Evolutionary conservation across 2,329 filamentous ascomycete species (phyloP).

Genomic region (Tolypocladium ovalisporum): DNA sequence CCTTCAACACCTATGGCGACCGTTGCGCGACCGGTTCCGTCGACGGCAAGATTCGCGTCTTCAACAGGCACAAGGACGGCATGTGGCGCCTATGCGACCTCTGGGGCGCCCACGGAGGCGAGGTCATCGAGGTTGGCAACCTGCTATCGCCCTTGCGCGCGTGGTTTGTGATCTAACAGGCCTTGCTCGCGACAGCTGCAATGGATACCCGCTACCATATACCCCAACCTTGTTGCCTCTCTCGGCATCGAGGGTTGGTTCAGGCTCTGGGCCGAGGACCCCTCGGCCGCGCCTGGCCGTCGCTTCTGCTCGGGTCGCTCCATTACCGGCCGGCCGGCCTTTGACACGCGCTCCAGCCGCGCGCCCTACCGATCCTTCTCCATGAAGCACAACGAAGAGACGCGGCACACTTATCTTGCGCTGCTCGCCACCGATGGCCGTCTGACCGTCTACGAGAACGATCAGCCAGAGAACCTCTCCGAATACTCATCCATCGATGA

Average conservation of each 20-base stretch:
- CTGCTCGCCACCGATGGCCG: constrained; percentile 74
- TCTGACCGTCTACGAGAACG: constrained; percentile 73
- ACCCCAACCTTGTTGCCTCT: constrained; percentile 74
- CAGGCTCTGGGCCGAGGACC: constrained; percentile 88
- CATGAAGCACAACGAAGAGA: constrained; percentile 71
- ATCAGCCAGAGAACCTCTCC: constrained; percentile 68
- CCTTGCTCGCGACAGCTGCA: constrained; percentile 50
- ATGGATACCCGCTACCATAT: constrained; percentile 86
- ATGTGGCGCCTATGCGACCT: constrained; percentile 74
- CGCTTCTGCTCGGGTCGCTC: constrained; percentile 61
- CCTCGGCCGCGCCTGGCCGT: constrained; percentile 65
- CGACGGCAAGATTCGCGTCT: constrained; percentile 87
- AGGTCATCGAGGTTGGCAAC: constrained; percentile 67
- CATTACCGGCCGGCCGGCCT: constrained; percentile 37
- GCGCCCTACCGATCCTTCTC: constrained; percentile 69
- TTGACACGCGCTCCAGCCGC: constrained; percentile 45
- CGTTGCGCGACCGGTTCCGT: constrained; percentile 85
- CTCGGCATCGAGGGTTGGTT: constrained; percentile 84
- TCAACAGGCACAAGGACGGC: constrained; percentile 70
- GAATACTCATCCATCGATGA: constrained; percentile 69
- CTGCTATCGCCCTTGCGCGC: background rate
- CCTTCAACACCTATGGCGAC: constrained; percentile 87
- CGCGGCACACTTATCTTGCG: constrained; percentile 72
- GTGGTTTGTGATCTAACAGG: background rate
- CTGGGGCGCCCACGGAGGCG: constrained; percentile 82